These are phyloP conservation scores for Tinospora cordifolia DNA, from an alignment of 164 flowering plant species.

Conservation along the genomic window DNA sequence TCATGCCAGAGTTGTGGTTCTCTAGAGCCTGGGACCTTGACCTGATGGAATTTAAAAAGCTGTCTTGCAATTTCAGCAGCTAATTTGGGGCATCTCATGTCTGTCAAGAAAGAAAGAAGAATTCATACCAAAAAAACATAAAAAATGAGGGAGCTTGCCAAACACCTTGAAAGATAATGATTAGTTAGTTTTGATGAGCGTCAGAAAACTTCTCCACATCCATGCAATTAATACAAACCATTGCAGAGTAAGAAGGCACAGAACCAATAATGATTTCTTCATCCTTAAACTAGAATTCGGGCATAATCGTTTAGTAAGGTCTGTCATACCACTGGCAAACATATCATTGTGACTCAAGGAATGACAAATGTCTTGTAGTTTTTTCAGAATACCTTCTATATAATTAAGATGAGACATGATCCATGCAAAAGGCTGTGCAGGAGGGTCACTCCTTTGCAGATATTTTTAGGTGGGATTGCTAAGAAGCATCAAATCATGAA, in stretches of 20 bases:
- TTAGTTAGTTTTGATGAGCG: too few relatives aligned
- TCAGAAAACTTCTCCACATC: too few relatives aligned
- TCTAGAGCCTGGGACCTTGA: conserved; percentile 75
- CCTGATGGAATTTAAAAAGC: conserved; percentile 71
- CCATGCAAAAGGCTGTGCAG: background rate
- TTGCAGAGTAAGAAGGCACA: too few relatives aligned
- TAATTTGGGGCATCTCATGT: conserved; percentile 72
- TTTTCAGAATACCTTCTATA: background rate
- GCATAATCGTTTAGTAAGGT: too few relatives aligned
- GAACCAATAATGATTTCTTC: too few relatives aligned
- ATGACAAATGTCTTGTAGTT: background rate
- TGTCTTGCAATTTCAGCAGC: conserved; percentile 88
- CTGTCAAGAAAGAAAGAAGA: conserved; percentile 29
- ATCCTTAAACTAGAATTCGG: too few relatives aligned
- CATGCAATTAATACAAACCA: too few relatives aligned
- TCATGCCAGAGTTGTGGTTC: conserved; percentile 94
- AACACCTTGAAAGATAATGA: background rate
- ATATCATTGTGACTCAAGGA: background rate
- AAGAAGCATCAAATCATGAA: background rate
- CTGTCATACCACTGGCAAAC: background rate
- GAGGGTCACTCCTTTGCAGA: background rate
- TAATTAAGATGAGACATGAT: background rate
- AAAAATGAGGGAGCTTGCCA: background rate
- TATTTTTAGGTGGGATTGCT: background rate
- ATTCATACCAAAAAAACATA: background rate